phyloP scores from a whole-genome alignment of 768 basidiomycete genomes.

The Ramaria sp. region DNA sequence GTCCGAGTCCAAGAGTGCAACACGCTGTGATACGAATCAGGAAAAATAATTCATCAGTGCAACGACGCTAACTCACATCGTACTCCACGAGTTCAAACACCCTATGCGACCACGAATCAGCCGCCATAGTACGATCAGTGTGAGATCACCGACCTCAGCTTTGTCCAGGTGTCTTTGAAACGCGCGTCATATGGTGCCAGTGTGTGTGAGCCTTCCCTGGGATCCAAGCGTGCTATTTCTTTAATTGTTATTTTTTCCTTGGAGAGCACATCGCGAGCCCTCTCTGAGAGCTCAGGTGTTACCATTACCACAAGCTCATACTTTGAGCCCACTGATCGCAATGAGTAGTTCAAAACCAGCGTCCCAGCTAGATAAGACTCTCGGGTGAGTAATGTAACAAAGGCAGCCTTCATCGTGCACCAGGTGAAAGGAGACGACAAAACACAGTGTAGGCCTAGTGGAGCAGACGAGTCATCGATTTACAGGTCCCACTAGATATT shows the following conservation, averaged over 20 bases:
- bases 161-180: constrained; percentile 59
- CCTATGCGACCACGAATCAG: constrained; percentile 17
- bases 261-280: constrained; percentile 40
- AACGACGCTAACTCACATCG: constrained; percentile 34
- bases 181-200: constrained; percentile 30
- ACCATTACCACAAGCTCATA: constrained; percentile 79
- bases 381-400: constrained; percentile 71
- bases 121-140: not conserved
- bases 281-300: constrained; percentile 43
- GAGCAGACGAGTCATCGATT: no score
- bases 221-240: constrained; percentile 51
- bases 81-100: constrained; percentile 61
- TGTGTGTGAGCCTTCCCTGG: constrained; percentile 29
- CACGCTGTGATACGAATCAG: constrained; percentile 34
- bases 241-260: constrained; percentile 42
- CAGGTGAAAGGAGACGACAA: no score
- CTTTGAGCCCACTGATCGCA: constrained; percentile 41
- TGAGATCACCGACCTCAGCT: constrained; percentile 21
- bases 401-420: constrained; percentile 36
- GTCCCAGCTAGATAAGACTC: constrained; percentile 47
- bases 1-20: constrained; percentile 80
- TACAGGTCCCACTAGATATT: no score
- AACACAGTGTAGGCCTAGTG: no score
- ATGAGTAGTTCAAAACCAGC: constrained; percentile 47
- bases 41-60: constrained; percentile 23